Base-by-base conservation (phyloP, 1,284 basidiomycete genomes). In the Austropuccinia psidii region DNA sequence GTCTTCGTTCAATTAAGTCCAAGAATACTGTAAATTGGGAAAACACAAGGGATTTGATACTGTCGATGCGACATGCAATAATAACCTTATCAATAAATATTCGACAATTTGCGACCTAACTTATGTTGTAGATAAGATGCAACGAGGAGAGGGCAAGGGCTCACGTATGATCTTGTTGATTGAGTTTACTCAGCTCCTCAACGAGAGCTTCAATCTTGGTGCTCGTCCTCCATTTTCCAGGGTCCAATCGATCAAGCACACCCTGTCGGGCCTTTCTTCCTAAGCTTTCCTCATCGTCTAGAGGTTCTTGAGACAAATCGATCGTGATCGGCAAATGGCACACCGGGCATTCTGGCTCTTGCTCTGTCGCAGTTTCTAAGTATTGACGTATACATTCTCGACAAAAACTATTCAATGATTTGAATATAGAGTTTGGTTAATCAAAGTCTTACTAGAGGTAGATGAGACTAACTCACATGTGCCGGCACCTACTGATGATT, bases 21-120 rank as follows among this genome's bases (percentile, higher is more conserved):
- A 92, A 83, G 82, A 92, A 91, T 81, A 90, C 92, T 69, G 93
- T 90, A 80, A 94, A 94, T 81, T 95, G 93, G 76, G 89, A 91
- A 80, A 96, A 99, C 33, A 99, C 95, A 64, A 99, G 86, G 80
- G 90, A 93, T 84, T 99, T 99, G 75, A 93, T 93, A 11, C 93
- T 96, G 52, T 89, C 86, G 80, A 98, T 52, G 8, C 9, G 24
- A 62, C 11, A 43, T 3, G n/a, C 15, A 29, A 47, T 17, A n/a
- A 31, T 31, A 45, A n/a, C 19, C 41, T 2, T 27, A 13, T 17
- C 21, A 13, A 21, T 19, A 39, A 60, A 54, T n/a, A 29, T 21
- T 24, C 27, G 54, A 24, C 37, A 55, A 57, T 15, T 21, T 57
- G 54, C 13, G 2, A 21, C n/a, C 3, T 7, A 49, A 45, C 35